Percentiles rank a stretch among this genome's conserved stretches.
phyloP scores from a whole-genome alignment of 495 filamentous ascomycete genomes.

The Viridothelium virens region DNA sequence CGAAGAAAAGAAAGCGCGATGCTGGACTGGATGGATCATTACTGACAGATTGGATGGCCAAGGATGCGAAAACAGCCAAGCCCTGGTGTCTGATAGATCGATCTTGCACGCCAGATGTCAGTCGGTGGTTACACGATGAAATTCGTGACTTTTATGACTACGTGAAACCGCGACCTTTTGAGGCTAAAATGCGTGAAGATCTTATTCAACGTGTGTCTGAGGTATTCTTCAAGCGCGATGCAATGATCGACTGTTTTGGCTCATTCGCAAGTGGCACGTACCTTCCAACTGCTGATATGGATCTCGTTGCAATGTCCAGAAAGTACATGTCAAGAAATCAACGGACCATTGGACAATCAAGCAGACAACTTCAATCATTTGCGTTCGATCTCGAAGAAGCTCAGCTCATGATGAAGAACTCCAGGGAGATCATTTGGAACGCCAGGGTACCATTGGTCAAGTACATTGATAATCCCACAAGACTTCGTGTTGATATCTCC shows the following conservation, averaged over 20 bases:
- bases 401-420: conserved; percentile 43
- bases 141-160: conserved; percentile 83
- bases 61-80: conserved; percentile 39
- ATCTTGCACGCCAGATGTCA: conserved; percentile 39
- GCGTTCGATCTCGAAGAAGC: conserved; percentile 41
- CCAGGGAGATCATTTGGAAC: conserved; percentile 55
- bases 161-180: conserved; percentile 66
- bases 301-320: conserved; percentile 74
- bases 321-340: conserved; percentile 43
- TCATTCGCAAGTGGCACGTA: conserved; percentile 88
- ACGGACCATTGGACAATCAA: conserved; percentile 41
- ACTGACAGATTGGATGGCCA: conserved; percentile 47
- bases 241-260: conserved; percentile 67
- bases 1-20: conserved; percentile 60
- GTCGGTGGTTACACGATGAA: conserved; percentile 66
- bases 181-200: conserved; percentile 62
- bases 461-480: conserved; percentile 64
- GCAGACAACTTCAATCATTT: conserved; percentile 43
- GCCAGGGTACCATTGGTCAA: conserved; percentile 94
- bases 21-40: background rate
- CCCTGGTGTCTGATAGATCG: conserved; percentile 56
- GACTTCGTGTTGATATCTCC: conserved; percentile 77
- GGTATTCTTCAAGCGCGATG: conserved; percentile 46
- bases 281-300: conserved; percentile 86
- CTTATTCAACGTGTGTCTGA: conserved; percentile 57